Conservation (phyloP, 192 early-diverging fungal genomes). For the Coemansia sp. region DNA sequence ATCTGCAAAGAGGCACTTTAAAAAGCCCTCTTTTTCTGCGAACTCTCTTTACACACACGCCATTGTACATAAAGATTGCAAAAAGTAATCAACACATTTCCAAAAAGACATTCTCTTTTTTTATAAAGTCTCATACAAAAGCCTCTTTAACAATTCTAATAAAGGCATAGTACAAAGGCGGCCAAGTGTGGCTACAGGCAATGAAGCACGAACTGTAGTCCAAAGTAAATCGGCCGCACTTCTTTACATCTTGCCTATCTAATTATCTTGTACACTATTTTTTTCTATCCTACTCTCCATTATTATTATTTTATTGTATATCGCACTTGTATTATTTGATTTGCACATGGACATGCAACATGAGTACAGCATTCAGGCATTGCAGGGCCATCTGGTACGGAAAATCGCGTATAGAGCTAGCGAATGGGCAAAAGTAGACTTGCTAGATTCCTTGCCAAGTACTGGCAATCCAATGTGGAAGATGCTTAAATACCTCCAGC, state of each 20-base stretch:
- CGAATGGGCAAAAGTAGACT: conserved; percentile 13
- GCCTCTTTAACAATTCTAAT: neutral
- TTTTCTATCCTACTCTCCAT: neutral
- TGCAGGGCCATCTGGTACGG: conserved; percentile 20
- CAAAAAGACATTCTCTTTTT: neutral
- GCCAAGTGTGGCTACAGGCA: neutral
- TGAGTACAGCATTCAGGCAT: conserved; percentile 11
- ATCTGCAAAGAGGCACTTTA: neutral
- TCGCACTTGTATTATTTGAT: neutral
- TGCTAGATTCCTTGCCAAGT: conserved; percentile 1
- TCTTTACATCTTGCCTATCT: neutral
- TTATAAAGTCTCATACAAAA: too few species aligned
- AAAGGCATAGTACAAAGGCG: neutral
- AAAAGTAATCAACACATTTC: neutral
- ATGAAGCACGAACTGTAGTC: neutral
- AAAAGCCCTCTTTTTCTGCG: neutral
- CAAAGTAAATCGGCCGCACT: neutral
- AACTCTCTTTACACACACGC: neutral
- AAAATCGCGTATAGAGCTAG: conserved; percentile 20
- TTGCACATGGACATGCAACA: neutral
- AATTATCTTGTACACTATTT: neutral
- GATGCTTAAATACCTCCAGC: conserved; percentile 21
- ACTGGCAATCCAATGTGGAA: conserved; percentile 34
- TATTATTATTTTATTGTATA: neutral
- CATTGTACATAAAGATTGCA: neutral